Conservation (phyloP, 345 rosid genomes). For the Hibiscus syriacus region DNA sequence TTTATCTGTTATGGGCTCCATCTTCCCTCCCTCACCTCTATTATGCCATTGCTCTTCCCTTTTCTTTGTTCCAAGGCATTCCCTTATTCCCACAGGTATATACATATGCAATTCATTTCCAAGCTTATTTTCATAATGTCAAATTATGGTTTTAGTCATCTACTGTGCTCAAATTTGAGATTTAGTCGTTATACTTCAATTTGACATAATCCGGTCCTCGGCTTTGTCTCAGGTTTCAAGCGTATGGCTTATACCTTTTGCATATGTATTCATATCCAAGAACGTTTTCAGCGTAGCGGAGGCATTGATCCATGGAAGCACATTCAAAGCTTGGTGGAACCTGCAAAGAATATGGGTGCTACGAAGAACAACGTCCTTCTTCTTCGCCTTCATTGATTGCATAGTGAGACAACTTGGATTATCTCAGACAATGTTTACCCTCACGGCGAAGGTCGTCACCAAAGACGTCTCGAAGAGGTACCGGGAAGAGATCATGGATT, state of each 20-base stretch:
- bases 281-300: constrained; percentile 18
- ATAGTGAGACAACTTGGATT: constrained; percentile 25
- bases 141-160: too few species aligned
- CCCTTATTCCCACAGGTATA: constrained; percentile 31
- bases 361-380: constrained; percentile 22
- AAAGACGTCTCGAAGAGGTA: constrained; percentile 31
- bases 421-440: constrained; percentile 20
- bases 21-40: not conserved
- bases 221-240: not conserved
- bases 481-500: constrained; percentile 32
- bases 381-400: constrained; percentile 26
- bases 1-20: constrained; percentile 32
- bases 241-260: constrained; percentile 31
- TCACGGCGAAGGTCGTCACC: constrained; percentile 29
- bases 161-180: too few species aligned
- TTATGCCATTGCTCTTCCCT: constrained; percentile 18
- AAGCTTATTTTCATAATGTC: too few species aligned
- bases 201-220: too few species aligned
- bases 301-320: constrained; percentile 14
- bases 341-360: constrained; percentile 27
- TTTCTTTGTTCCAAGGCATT: constrained; percentile 25
- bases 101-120: constrained; percentile 12
- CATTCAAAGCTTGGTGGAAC: constrained; percentile 39
- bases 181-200: too few species aligned
- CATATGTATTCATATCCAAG: constrained; percentile 23